These are phyloP conservation scores for Xerocomus spinulosus DNA, from an alignment of 768 basidiomycete species.

Conservation along the genomic window DNA sequence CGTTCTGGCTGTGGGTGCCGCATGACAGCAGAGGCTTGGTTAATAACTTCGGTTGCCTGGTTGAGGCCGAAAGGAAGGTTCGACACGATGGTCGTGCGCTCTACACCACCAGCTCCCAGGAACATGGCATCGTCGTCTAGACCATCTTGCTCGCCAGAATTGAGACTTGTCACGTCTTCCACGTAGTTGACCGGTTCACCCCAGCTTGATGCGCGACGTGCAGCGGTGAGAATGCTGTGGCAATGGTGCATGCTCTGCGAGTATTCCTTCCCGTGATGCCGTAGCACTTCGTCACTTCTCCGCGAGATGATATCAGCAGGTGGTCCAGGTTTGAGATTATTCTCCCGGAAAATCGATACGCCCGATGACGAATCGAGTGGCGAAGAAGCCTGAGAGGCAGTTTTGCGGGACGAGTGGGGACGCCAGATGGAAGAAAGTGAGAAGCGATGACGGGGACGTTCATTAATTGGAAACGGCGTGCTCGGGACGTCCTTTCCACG, in stretches of 20 bases:
- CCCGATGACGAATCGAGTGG: constrained; percentile 32
- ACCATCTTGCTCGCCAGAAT: constrained; percentile 43
- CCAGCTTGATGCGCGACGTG: constrained; percentile 64
- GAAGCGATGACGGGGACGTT: constrained; percentile 27
- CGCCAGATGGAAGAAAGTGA: constrained; percentile 30
- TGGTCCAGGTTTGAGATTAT: constrained; percentile 12
- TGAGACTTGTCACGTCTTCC: constrained; percentile 41
- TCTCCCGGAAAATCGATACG: constrained; percentile 26
- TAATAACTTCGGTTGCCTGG: constrained; percentile 21
- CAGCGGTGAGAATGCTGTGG: constrained; percentile 36
- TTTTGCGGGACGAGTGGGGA: constrained; percentile 17
- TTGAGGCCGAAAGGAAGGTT: constrained; percentile 34
- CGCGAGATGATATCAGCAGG: constrained; percentile 23
- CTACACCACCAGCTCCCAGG: constrained; percentile 48
- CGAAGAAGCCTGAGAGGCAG: constrained; percentile 26
- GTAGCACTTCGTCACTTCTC: constrained; percentile 45
- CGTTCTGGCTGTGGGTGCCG: constrained; percentile 33
- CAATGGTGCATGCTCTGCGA: constrained; percentile 23
- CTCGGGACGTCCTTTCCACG: constrained; percentile 18
- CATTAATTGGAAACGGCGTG: constrained; percentile 21
- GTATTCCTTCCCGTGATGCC: constrained; percentile 27
- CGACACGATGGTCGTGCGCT: constrained; percentile 30
- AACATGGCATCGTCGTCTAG: constrained; percentile 50
- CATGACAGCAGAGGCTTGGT: constrained; percentile 13
- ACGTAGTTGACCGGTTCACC: constrained; percentile 43